phyloP scores from a whole-genome alignment of 2,329 filamentous ascomycete species.

The Venturia oleaginea region DNA sequence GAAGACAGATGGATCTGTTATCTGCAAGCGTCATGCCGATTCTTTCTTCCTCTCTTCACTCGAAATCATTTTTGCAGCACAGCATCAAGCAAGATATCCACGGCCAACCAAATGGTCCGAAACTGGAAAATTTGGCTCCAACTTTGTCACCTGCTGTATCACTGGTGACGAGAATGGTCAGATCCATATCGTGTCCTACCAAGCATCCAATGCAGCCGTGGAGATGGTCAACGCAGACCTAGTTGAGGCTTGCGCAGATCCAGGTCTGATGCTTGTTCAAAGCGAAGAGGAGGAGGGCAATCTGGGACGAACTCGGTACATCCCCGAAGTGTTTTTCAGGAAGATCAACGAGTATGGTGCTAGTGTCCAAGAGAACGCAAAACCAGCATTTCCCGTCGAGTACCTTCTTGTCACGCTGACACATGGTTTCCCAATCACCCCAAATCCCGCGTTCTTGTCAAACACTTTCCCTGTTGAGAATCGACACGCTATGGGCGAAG shows the following conservation, averaged over 20 bases:
- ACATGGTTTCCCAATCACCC: constrained; percentile 81
- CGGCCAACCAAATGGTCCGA: constrained; percentile 96
- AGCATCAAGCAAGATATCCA: constrained; percentile 78
- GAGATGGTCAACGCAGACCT: constrained; percentile 97
- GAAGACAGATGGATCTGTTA: constrained; percentile 69
- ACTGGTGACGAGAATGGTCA: constrained; percentile 86
- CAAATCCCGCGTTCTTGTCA: constrained; percentile 66
- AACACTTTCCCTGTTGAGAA: constrained; percentile 82
- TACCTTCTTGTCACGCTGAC: constrained; percentile 94
- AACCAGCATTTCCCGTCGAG: constrained; percentile 91
- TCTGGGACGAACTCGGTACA: constrained; percentile 67
- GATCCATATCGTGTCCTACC: constrained; percentile 84
- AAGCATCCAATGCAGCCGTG: constrained; percentile 88
- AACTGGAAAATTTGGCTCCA: constrained; percentile 85
- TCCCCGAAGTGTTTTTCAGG: constrained; percentile 95
- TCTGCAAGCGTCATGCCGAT: constrained; percentile 93
- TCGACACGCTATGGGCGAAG: constrained; percentile 74
- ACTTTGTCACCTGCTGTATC: constrained; percentile 92
- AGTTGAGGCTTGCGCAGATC: constrained; percentile 88
- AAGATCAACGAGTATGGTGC: constrained; percentile 93
- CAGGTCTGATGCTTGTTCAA: constrained; percentile 86
- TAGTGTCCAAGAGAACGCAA: constrained; percentile 94
- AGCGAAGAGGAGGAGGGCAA: constrained; percentile 78
- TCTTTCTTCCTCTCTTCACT: constrained; percentile 91
- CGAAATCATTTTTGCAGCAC: constrained; percentile 81